Evolutionary conservation across 805 yeast species (phyloP).

Genomic region (Citeromyces matritensis): DNA sequence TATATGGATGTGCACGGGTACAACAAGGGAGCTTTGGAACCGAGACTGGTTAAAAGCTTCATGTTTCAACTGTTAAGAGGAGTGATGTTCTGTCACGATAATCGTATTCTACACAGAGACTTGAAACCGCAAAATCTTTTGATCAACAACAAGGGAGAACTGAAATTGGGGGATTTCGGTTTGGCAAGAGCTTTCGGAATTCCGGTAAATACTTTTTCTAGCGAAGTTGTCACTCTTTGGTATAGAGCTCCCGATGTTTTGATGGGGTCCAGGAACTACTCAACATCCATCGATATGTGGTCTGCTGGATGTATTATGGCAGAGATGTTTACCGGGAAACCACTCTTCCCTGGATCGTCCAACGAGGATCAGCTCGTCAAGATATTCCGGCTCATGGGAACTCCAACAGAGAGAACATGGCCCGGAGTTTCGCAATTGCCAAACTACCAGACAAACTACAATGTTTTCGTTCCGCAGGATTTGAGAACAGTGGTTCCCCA

Average conservation of each 20-base stretch:
- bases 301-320: slow-evolving; percentile 97
- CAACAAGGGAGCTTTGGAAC: slow-evolving; percentile 53
- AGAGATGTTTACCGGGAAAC: slow-evolving; percentile 97
- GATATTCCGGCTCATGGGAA: slow-evolving; percentile 88
- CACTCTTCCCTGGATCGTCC: slow-evolving; percentile 89
- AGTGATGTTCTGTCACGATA: slow-evolving; percentile 75
- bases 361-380: slow-evolving; percentile 91
- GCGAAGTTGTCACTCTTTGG: slow-evolving; percentile 97
- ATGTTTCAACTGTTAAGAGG: slow-evolving; percentile 92
- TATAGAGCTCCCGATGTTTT: slow-evolving; percentile 96
- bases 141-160: slow-evolving; percentile 78
- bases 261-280: slow-evolving; percentile 87
- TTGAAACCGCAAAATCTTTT: slow-evolving; percentile 91
- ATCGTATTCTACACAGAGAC: slow-evolving; percentile 72
- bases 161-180: slow-evolving; percentile 94
- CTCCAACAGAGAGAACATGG: slow-evolving; percentile 94
- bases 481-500: slow-evolving; percentile 52
- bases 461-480: slow-evolving; percentile 81
- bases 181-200: slow-evolving; percentile 96
- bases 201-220: slow-evolving; percentile 93
- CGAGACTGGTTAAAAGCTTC: slow-evolving; percentile 68
- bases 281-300: slow-evolving; percentile 97
- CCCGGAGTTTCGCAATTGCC: slow-evolving; percentile 90
- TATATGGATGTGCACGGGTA: slow-evolving; percentile 82
- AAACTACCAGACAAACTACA: slow-evolving; percentile 75